phyloP scores from a whole-genome alignment of 1,139 yeast genomes.

The Pneumocystis carinii region DNA sequence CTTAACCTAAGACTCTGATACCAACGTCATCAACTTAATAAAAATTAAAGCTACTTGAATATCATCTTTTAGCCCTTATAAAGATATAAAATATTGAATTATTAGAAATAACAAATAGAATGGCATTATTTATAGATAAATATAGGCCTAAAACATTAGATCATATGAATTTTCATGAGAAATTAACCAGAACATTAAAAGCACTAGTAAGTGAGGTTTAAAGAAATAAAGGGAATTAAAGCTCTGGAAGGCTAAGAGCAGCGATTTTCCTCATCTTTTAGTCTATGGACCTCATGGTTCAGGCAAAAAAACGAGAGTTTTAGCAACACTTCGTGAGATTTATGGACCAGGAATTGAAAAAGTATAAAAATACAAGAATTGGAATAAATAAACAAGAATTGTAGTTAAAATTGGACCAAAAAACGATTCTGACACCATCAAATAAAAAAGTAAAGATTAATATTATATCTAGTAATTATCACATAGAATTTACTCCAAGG shows the following conservation, averaged over 20 bases:
- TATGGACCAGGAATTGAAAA: slow-evolving; percentile 73
- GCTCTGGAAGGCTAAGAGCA: slow-evolving; percentile 37
- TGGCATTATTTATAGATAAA: slow-evolving; percentile 96
- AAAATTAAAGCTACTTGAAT: too few species aligned
- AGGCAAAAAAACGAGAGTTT: slow-evolving; percentile 88
- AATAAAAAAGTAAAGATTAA: slow-evolving; percentile 74
- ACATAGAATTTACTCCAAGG: slow-evolving; percentile 78
- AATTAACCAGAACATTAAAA: slow-evolving; percentile 46
- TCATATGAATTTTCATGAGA: slow-evolving; percentile 49
- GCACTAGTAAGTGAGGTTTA: slow-evolving; percentile 32
- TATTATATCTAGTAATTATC: slow-evolving; percentile 78
- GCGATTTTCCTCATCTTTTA: slow-evolving; percentile 84
- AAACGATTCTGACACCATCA: slow-evolving; percentile 60
- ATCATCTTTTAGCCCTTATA: too few species aligned
- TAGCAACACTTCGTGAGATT: slow-evolving; percentile 62
- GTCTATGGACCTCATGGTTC: slow-evolving; percentile 95
- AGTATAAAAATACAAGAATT: slow-evolving; percentile 14
- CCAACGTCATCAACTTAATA: too few species aligned
- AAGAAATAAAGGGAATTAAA: slow-evolving; percentile 7
- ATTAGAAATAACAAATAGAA: slow-evolving; percentile 18
- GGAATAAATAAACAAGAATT: too few species aligned
- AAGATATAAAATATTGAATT: too few species aligned
- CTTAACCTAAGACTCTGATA: too few species aligned
- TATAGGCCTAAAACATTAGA: slow-evolving; percentile 63
- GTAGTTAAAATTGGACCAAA: slow-evolving; percentile 67